A percentile compares a stretch with the other conserved stretches of the same genome.
These are phyloP conservation scores for Aspergillus intermedius DNA, from an alignment of 2,329 filamentous ascomycete species.

Conservation along the genomic window DNA sequence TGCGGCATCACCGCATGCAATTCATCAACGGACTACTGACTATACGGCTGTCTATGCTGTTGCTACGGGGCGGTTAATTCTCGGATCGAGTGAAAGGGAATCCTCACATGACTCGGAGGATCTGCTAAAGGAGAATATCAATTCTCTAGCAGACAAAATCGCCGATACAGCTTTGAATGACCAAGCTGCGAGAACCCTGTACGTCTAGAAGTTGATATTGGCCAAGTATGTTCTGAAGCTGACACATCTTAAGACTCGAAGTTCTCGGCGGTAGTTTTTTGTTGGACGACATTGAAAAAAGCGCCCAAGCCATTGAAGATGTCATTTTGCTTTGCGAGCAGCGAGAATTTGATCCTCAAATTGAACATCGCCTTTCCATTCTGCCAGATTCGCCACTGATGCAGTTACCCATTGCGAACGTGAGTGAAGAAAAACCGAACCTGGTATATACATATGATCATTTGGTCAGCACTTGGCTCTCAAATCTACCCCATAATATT, in stretches of 20 bases:
- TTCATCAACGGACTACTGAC: slow-evolving; percentile 25
- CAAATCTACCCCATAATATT: slow-evolving; percentile 24
- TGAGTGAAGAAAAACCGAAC: slow-evolving; percentile 9
- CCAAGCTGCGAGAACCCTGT: slow-evolving; percentile 24
- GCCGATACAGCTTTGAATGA: slow-evolving; percentile 2
- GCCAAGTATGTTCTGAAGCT: slow-evolving; percentile 1
- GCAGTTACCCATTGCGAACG: slow-evolving; percentile 3
- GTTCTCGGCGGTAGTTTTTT: slow-evolving; percentile 18
- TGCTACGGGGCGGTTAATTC: slow-evolving; percentile 12
- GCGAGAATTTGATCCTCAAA: slow-evolving; percentile 2
- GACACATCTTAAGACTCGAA: slow-evolving; percentile 28
- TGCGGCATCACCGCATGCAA: slow-evolving; percentile 8
- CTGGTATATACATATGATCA: slow-evolving; percentile 28
- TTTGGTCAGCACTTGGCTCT: slow-evolving; percentile 33
- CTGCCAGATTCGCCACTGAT: slow-evolving; percentile 14
- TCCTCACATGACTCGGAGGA: slow-evolving; percentile 2
- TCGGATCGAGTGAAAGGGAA: slow-evolving; percentile 2
- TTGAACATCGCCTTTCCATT: slow-evolving; percentile 11
- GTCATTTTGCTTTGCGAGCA: slow-evolving; percentile 16
- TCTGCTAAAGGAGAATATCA: slow-evolving; percentile 19
- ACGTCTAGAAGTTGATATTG: slow-evolving; percentile 5
- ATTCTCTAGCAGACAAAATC: slow-evolving; percentile 12
- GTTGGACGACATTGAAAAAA: slow-evolving; percentile 33
- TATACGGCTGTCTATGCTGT: slow-evolving; percentile 22
- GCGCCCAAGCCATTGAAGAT: slow-evolving; percentile 21